Evolutionary conservation across 202 grass and related monocot genomes (phyloP).

Genomic region (Zizania palustris): DNA sequence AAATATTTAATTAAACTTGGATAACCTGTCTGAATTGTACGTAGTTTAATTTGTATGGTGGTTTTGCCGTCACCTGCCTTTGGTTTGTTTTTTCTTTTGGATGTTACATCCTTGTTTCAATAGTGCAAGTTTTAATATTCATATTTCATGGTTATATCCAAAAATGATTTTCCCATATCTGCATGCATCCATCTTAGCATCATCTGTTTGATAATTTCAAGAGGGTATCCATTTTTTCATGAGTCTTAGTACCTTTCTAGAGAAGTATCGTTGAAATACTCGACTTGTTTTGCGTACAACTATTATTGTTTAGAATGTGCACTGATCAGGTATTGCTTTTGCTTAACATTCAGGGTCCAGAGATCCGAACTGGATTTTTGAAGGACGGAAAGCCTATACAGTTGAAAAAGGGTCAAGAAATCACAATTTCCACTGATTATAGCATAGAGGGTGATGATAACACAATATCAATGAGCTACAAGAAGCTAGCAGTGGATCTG

Average conservation of each 20-base stretch:
- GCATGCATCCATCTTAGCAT: too few species aligned
- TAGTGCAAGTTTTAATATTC: not conserved
- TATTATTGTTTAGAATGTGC: conserved; percentile 13
- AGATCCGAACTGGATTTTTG: conserved; percentile 93
- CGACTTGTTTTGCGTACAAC: conserved; percentile 9
- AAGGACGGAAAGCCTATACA: conserved; percentile 82
- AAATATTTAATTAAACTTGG: not conserved
- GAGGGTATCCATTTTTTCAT: too few species aligned
- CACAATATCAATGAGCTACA: conserved; percentile 93
- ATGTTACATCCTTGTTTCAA: conserved; percentile 19
- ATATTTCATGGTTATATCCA: not conserved
- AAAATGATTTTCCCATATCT: too few species aligned
- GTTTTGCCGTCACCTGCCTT: not conserved
- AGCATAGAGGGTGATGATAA: conserved; percentile 72
- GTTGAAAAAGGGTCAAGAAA: conserved; percentile 79
- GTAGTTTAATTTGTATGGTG: not conserved
- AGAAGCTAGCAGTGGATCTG: conserved; percentile 78
- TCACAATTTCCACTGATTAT: conserved; percentile 80
- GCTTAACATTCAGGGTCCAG: conserved; percentile 60
- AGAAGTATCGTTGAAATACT: not conserved
- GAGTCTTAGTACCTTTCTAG: not conserved
- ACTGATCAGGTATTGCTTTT: conserved; percentile 11
- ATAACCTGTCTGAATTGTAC: not conserved
- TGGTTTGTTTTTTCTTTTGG: not conserved
- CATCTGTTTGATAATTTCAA: too few species aligned